phyloP scores from a whole-genome alignment of 768 basidiomycete genomes.

The Nidularia pulvinata region DNA sequence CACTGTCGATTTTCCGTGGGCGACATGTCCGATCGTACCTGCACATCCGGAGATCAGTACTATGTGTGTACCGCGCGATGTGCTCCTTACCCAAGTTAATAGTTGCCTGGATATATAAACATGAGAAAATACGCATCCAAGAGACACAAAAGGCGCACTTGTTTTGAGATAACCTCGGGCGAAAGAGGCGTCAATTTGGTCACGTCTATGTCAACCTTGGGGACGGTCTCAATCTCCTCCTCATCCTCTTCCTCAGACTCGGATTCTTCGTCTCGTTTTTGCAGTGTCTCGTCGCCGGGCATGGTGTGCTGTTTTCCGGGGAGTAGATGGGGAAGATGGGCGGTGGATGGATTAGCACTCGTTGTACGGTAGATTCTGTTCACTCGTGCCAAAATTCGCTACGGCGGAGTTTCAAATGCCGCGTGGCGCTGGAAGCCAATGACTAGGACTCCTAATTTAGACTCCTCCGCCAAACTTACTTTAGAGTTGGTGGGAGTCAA shows the following conservation, averaged over 20 bases:
- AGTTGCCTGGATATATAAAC: slow-evolving; percentile 63
- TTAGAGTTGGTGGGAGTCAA: too few relatives aligned
- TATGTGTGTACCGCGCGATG: background rate
- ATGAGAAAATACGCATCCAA: background rate
- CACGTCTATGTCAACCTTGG: slow-evolving; percentile 75
- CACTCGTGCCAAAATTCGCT: background rate
- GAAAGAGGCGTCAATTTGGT: slow-evolving; percentile 86
- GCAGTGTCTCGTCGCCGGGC: slow-evolving; percentile 68
- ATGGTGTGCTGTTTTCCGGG: slow-evolving; percentile 30
- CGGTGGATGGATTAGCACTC: too few relatives aligned
- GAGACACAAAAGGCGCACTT: slow-evolving; percentile 45
- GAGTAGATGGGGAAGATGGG: background rate
- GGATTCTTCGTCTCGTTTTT: slow-evolving; percentile 65
- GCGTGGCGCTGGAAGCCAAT: background rate
- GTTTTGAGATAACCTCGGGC: slow-evolving; percentile 90
- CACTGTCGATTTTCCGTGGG: slow-evolving; percentile 95
- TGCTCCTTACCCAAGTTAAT: slow-evolving; percentile 77
- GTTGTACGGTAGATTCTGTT: too few relatives aligned
- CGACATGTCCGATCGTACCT: slow-evolving; percentile 99
- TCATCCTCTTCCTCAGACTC: slow-evolving; percentile 70
- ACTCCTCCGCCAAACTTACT: too few relatives aligned
- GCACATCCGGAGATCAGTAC: slow-evolving; percentile 8
- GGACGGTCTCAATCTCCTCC: slow-evolving; percentile 49
- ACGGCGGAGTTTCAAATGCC: background rate
- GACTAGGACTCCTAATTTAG: background rate